A percentile compares a stretch with the other conserved stretches of the same genome.
Evolutionary conservation across 768 basidiomycete genomes (phyloP).

Genomic region (Amanita pallidorosea): DNA sequence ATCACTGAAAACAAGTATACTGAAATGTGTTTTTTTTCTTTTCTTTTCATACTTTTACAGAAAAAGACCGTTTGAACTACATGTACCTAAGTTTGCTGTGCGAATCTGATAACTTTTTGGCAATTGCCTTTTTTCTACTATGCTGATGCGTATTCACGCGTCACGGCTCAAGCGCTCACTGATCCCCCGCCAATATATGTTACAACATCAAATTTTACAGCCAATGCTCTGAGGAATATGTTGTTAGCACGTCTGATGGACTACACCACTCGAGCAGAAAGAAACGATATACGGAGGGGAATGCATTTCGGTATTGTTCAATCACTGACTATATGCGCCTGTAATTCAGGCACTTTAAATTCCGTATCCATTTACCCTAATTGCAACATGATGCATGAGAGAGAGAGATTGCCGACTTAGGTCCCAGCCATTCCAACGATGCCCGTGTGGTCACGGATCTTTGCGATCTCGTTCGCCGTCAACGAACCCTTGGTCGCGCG

Average conservation of each 20-base stretch:
- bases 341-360: neutral
- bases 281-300: too few species aligned
- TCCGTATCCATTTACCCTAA: neutral
- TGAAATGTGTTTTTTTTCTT: slow-evolving; percentile 1
- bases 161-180: too few species aligned
- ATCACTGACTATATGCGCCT: neutral
- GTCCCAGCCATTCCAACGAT: slow-evolving; percentile 84
- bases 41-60: neutral
- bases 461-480: slow-evolving; percentile 81
- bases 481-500: slow-evolving; percentile 71
- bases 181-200: neutral
- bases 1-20: neutral
- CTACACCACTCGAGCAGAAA: too few species aligned
- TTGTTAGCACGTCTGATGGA: too few species aligned
- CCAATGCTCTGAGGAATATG: too few species aligned
- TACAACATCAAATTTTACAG: neutral
- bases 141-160: neutral
- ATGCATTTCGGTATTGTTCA: neutral
- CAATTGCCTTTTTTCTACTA: neutral
- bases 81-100: slow-evolving; percentile 1
- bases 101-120: neutral
- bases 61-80: neutral
- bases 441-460: slow-evolving; percentile 82
- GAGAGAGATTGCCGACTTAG: slow-evolving; percentile 14
- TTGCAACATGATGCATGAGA: neutral